A percentile compares a stretch with the other conserved stretches of the same genome.
phyloP scores from a whole-genome alignment of 495 filamentous ascomycete species.

The Hypoxylon fragiforme region DNA sequence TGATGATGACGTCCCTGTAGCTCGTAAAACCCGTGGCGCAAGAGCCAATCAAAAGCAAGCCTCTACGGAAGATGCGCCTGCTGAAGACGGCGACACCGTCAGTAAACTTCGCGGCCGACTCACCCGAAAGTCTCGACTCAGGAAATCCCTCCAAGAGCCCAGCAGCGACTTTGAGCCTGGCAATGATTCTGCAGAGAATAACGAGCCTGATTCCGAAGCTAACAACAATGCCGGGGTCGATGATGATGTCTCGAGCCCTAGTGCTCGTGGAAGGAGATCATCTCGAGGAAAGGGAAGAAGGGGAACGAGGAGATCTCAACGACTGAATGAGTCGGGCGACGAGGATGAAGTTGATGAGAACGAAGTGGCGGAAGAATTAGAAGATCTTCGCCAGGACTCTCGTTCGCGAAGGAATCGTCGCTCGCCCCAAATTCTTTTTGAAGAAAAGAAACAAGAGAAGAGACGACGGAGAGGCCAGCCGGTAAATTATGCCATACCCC shows the following conservation, averaged over 20 bases:
- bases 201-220: slow-evolving; percentile 48
- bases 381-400: slow-evolving; percentile 60
- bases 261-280: slow-evolving; percentile 43
- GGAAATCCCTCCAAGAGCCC: slow-evolving; percentile 63
- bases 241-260: slow-evolving; percentile 47
- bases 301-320: slow-evolving; percentile 40
- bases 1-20: slow-evolving; percentile 66
- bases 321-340: slow-evolving; percentile 55
- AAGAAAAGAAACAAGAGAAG: slow-evolving; percentile 41
- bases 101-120: slow-evolving; percentile 47
- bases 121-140: slow-evolving; percentile 54
- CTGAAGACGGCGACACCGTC: slow-evolving; percentile 36
- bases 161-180: slow-evolving; percentile 88
- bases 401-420: slow-evolving; percentile 53
- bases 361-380: slow-evolving; percentile 78
- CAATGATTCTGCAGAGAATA: slow-evolving; percentile 61
- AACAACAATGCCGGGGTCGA: slow-evolving; percentile 39
- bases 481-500: slow-evolving; percentile 62
- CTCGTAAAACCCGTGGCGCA: slow-evolving; percentile 54
- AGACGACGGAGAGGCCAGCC: slow-evolving; percentile 45
- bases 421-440: slow-evolving; percentile 61
- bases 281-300: slow-evolving; percentile 41
- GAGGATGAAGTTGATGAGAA: slow-evolving; percentile 67
- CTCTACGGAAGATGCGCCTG: slow-evolving; percentile 42
- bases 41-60: slow-evolving; percentile 36